Percentiles rank a stretch among this genome's conserved stretches.
phyloP scores from a whole-genome alignment of 495 filamentous ascomycete genomes.

The Aeminium ludgeri region DNA sequence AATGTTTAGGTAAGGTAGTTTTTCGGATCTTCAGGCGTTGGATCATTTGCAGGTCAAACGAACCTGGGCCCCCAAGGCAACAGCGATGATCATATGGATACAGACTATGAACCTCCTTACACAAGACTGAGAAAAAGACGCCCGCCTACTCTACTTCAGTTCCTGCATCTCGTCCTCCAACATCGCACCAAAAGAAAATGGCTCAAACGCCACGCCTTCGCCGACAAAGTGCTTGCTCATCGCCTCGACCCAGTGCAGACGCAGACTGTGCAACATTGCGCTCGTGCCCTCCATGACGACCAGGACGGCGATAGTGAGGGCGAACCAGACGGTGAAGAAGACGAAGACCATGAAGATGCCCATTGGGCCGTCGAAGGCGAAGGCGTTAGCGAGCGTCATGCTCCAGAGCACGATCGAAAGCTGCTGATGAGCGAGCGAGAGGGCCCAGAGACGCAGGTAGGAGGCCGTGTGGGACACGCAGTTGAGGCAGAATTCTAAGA shows the following conservation, averaged over 20 bases:
- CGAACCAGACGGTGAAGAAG: conserved; percentile 76
- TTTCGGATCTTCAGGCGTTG: too few species aligned
- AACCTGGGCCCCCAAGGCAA: too few species aligned
- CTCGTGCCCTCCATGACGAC: conserved; percentile 73
- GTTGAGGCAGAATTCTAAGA: conserved; percentile 87
- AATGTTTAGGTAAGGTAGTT: too few species aligned
- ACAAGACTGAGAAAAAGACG: too few species aligned
- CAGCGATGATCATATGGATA: too few species aligned
- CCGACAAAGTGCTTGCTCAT: conserved; percentile 99
- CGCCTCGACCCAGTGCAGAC: conserved; percentile 98
- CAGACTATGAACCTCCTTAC: too few species aligned
- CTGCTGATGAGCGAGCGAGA: conserved; percentile 95
- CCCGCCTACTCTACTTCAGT: conserved; percentile 16
- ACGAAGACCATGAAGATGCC: conserved; percentile 67
- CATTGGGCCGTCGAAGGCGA: conserved; percentile 43
- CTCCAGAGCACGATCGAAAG: conserved; percentile 89
- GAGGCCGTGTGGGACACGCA: conserved; percentile 98
- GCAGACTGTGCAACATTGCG: conserved; percentile 83
- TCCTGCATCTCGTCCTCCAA: conserved; percentile 68
- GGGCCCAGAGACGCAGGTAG: conserved; percentile 94
- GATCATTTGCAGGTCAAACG: too few species aligned
- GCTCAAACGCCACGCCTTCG: conserved; percentile 69
- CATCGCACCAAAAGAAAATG: conserved; percentile 77
- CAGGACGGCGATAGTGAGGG: conserved; percentile 60
- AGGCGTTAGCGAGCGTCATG: conserved; percentile 75